A percentile compares a stretch with the other conserved stretches of the same genome.
Conservation (phyloP, 306 rosid species). For the Gynostemma pentaphyllum region DNA sequence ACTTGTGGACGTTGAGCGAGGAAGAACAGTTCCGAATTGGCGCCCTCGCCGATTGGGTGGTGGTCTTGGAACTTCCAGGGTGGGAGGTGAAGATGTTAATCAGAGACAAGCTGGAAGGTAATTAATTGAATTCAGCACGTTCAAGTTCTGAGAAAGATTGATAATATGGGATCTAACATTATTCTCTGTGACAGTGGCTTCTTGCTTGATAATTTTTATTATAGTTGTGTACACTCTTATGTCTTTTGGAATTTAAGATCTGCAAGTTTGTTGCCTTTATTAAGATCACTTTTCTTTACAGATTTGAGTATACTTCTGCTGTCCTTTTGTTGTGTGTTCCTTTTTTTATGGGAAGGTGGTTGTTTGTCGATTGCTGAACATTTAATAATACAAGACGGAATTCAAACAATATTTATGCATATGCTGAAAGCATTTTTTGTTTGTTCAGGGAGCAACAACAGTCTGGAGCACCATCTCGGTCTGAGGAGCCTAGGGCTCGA, state of each 20-base stretch:
- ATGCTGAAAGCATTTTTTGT: conserved; percentile 9
- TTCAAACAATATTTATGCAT: neutral
- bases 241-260: too few species aligned
- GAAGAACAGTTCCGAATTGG: conserved; percentile 99
- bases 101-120: conserved; percentile 87
- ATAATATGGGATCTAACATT: neutral
- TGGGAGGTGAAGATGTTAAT: conserved; percentile 89
- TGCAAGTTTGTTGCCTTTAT: neutral
- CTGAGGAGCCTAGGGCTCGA: conserved; percentile 88
- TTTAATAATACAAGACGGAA: neutral
- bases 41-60: conserved; percentile 98
- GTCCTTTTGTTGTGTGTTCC: too few species aligned
- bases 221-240: too few species aligned
- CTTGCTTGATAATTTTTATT: neutral
- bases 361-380: neutral
- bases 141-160: neutral
- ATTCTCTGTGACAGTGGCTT: neutral
- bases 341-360: too few species aligned
- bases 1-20: conserved; percentile 97
- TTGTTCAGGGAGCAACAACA: conserved; percentile 76
- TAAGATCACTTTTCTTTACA: neutral
- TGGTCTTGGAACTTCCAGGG: conserved; percentile 94
- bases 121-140: neutral
- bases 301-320: neutral
- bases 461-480: conserved; percentile 59